Evolutionary conservation across 495 filamentous ascomycete species (phyloP).

Genomic region (Neurospora sp.): DNA sequence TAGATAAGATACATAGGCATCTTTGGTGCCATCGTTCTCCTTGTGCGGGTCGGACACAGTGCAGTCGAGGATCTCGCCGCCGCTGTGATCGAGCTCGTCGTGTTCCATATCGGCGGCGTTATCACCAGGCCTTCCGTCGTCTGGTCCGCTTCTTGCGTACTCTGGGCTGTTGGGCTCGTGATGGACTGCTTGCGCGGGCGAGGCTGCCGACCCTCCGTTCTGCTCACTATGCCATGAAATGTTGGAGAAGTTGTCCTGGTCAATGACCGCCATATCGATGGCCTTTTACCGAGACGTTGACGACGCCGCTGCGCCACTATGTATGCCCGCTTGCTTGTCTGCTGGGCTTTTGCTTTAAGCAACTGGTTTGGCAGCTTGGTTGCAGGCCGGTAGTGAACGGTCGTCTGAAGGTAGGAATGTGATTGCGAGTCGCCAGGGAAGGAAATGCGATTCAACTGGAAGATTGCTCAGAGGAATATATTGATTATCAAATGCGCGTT

Average conservation of each 20-base stretch:
- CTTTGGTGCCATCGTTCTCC: slow-evolving; percentile 94
- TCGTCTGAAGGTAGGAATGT: not conserved
- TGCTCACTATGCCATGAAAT: slow-evolving; percentile 39
- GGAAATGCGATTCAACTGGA: not conserved
- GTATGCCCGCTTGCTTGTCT: not conserved
- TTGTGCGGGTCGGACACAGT: slow-evolving; percentile 73
- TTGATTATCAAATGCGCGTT: not conserved
- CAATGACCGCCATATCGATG: slow-evolving; percentile 34
- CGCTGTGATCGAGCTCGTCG: slow-evolving; percentile 54
- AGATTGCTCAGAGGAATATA: not conserved
- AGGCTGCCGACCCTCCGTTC: slow-evolving; percentile 7
- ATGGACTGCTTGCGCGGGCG: not conserved
- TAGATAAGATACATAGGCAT: slow-evolving; percentile 90
- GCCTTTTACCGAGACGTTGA: not conserved
- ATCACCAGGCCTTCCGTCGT: slow-evolving; percentile 13
- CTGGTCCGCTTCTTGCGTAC: slow-evolving; percentile 9
- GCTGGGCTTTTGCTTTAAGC: not conserved
- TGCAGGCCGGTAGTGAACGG: not conserved
- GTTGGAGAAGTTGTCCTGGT: slow-evolving; percentile 41
- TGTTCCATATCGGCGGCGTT: slow-evolving; percentile 14
- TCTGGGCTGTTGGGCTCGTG: slow-evolving; percentile 11
- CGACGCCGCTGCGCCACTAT: not conserved
- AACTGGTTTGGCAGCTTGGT: not conserved
- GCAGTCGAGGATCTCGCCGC: slow-evolving; percentile 74
- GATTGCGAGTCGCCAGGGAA: not conserved